phyloP scores from a whole-genome alignment of 345 rosid genomes.

The Salix viminalis region DNA sequence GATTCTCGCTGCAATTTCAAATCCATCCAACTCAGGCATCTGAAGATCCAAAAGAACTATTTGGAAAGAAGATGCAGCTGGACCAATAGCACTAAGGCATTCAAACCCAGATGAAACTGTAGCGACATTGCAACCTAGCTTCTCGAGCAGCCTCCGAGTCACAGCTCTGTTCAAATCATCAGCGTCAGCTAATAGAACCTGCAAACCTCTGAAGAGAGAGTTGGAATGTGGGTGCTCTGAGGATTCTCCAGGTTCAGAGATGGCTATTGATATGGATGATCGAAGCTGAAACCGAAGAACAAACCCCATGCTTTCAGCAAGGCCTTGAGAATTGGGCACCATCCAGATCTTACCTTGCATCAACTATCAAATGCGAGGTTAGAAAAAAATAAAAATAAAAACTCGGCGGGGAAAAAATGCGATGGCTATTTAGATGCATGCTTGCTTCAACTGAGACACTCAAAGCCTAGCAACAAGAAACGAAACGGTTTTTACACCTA shows the following conservation, averaged over 20 bases:
- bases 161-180: constrained; percentile 74
- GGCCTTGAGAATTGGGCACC: constrained; percentile 49
- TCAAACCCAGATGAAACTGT: constrained; percentile 68
- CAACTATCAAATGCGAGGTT: constrained; percentile 36
- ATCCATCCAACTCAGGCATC: constrained; percentile 72
- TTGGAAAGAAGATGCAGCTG: constrained; percentile 50
- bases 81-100: constrained; percentile 54
- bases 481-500: neutral
- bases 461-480: neutral
- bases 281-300: constrained; percentile 61
- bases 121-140: constrained; percentile 74
- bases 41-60: constrained; percentile 76
- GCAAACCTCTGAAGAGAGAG: constrained; percentile 62
- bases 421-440: neutral
- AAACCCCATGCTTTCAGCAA: constrained; percentile 66
- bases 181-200: constrained; percentile 65
- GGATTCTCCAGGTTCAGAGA: constrained; percentile 44
- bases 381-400: neutral
- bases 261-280: constrained; percentile 38
- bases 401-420: neutral
- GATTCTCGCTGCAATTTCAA: constrained; percentile 72
- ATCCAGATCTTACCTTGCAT: constrained; percentile 89
- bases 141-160: constrained; percentile 70
- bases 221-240: constrained; percentile 51
- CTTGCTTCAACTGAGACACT: neutral